Evolutionary conservation across 129 eudicot species (phyloP).

Genomic region (Flaveria robusta): DNA sequence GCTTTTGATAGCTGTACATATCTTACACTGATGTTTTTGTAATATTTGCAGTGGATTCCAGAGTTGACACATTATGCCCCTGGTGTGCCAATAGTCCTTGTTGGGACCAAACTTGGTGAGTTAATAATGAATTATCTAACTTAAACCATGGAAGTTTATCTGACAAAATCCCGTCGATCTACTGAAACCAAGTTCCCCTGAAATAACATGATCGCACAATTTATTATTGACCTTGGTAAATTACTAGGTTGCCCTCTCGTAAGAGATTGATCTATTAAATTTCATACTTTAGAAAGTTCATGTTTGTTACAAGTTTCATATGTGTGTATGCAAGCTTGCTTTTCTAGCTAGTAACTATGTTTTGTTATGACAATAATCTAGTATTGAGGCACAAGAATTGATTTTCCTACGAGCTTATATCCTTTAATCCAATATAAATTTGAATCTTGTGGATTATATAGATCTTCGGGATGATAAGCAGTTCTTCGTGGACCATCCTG

Average conservation of each 20-base stretch:
- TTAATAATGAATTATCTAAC: constrained; percentile 10
- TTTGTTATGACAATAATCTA: constrained; percentile 11
- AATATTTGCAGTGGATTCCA: constrained; percentile 83
- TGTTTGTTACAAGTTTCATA: constrained; percentile 17
- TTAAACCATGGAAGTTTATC: neutral
- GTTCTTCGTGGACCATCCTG: constrained; percentile 73
- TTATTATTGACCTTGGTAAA: neutral
- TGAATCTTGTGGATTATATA: constrained; percentile 28
- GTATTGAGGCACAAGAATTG: neutral
- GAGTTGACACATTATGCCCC: constrained; percentile 99
- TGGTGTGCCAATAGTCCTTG: constrained; percentile 95
- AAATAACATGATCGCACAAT: neutral
- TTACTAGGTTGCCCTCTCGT: neutral
- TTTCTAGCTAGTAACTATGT: constrained; percentile 7
- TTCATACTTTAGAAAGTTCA: neutral
- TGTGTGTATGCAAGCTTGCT: constrained; percentile 3
- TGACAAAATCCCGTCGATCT: neutral
- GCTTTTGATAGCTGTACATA: neutral
- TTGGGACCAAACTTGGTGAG: constrained; percentile 98
- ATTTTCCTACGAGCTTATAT: constrained; percentile 8
- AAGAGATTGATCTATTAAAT: neutral
- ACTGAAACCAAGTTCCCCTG: neutral
- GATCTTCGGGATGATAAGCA: constrained; percentile 96
- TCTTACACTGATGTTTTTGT: constrained; percentile 17
- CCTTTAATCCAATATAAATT: constrained; percentile 17